phyloP scores from a whole-genome alignment of 2,329 filamentous ascomycete genomes.

The Calonectria montana region DNA sequence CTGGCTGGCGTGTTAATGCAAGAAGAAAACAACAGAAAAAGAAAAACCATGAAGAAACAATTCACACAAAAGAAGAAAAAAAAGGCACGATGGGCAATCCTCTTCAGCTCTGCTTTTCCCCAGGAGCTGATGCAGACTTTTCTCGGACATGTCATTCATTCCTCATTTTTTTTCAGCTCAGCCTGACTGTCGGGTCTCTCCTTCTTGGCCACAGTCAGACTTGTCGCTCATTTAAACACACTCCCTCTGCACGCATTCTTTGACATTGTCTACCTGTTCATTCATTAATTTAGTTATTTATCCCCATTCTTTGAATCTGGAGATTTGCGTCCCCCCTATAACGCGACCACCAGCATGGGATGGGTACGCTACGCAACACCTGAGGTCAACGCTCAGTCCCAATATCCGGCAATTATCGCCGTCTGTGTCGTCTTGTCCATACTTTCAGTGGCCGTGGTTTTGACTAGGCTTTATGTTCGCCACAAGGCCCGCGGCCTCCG shows the following conservation, averaged over 20 bases:
- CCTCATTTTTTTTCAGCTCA: neutral
- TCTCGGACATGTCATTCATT: conserved; percentile 6
- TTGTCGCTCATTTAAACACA: neutral
- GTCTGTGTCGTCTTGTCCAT: conserved; percentile 59
- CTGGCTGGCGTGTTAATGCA: neutral
- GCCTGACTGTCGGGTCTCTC: conserved; percentile 6
- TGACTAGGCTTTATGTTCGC: conserved; percentile 55
- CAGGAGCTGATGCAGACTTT: neutral
- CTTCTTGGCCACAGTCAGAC: conserved; percentile 7
- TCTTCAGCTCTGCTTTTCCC: neutral
- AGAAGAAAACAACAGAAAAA: neutral
- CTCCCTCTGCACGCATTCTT: neutral
- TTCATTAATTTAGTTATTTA: neutral
- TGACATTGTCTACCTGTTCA: neutral
- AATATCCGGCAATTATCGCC: conserved; percentile 61
- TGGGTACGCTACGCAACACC: conserved; percentile 63
- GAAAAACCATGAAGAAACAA: conserved; percentile 3
- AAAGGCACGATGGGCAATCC: neutral
- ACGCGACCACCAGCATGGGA: conserved; percentile 49
- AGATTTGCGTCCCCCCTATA: neutral
- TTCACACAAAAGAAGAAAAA: neutral
- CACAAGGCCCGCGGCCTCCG: conserved; percentile 56
- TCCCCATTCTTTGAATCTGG: neutral
- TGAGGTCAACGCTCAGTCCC: conserved; percentile 58
- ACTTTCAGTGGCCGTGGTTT: conserved; percentile 55